A percentile compares a stretch with the other conserved stretches of the same genome.
Evolutionary conservation across 495 filamentous ascomycete species (phyloP).

Genomic region (Ramalina peruviana): DNA sequence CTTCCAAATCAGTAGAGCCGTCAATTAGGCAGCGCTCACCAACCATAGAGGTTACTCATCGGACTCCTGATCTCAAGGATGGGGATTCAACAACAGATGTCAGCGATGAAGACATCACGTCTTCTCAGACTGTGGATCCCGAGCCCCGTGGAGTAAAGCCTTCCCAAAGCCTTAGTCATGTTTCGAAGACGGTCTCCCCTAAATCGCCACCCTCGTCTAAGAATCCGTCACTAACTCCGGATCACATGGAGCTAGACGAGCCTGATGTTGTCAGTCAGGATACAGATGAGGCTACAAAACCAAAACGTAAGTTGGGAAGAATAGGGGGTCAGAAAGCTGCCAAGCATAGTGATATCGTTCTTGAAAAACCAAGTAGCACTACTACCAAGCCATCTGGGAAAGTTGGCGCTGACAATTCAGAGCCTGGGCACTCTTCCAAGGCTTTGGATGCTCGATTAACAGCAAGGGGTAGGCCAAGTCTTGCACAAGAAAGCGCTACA

Average conservation of each 20-base stretch:
- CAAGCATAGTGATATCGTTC: background rate
- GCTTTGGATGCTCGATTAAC: no score
- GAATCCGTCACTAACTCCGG: no score
- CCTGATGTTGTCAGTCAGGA: no score
- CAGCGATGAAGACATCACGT: slow-evolving; percentile 6
- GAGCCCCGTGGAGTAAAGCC: background rate
- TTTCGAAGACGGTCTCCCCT: no score
- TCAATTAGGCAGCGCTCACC: background rate
- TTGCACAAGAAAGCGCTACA: background rate
- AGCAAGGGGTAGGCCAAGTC: no score
- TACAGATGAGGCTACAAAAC: slow-evolving; percentile 1
- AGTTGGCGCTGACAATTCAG: no score
- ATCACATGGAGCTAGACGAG: no score
- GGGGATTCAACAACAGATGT: slow-evolving; percentile 13
- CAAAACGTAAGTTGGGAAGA: slow-evolving; percentile 16
- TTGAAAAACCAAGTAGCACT: no score
- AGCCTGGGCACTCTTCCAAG: no score
- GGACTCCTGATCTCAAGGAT: background rate
- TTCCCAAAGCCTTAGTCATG: background rate
- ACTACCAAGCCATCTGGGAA: no score
- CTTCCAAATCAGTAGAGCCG: background rate
- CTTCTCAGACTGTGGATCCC: background rate
- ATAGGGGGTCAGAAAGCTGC: slow-evolving; percentile 12
- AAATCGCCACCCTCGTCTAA: no score
- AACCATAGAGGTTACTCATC: no score